Evolutionary conservation across 2,329 filamentous ascomycete species (phyloP).

Genomic region (Monosporascus sp.): DNA sequence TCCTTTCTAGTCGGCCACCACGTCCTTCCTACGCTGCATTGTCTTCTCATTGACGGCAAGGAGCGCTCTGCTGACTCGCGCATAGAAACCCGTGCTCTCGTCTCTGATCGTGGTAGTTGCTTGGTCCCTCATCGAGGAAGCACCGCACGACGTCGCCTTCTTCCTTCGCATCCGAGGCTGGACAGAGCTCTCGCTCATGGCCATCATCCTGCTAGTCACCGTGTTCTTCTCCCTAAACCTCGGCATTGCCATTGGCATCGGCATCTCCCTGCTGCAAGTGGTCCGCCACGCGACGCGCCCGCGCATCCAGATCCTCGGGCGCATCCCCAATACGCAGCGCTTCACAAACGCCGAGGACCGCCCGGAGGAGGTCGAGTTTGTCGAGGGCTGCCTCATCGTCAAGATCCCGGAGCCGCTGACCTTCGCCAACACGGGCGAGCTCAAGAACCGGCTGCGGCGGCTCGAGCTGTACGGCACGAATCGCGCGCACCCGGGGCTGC

Average conservation of each 20-base stretch:
- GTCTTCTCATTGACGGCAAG: neutral
- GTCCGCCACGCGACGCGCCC: constrained; percentile 87
- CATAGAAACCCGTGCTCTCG: constrained; percentile 86
- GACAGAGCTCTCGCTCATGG: constrained; percentile 81
- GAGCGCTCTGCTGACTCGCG: constrained; percentile 2
- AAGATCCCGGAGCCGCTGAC: constrained; percentile 97
- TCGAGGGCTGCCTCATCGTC: constrained; percentile 89
- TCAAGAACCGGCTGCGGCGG: constrained; percentile 76
- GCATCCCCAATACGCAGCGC: constrained; percentile 73
- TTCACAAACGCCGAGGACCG: constrained; percentile 82
- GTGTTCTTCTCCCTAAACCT: constrained; percentile 93
- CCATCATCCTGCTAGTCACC: constrained; percentile 82
- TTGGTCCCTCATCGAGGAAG: constrained; percentile 91
- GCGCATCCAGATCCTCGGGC: constrained; percentile 91
- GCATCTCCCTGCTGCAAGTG: constrained; percentile 81
- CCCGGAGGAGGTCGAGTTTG: constrained; percentile 71
- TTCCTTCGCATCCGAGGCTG: constrained; percentile 82
- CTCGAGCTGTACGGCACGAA: constrained; percentile 88
- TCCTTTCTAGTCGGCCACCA: too few species aligned
- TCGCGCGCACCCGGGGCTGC: constrained; percentile 79
- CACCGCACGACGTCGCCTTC: constrained; percentile 85
- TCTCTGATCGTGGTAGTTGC: constrained; percentile 95
- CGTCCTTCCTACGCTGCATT: too few species aligned
- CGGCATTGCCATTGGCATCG: constrained; percentile 90
- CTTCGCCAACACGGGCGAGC: constrained; percentile 91